These are phyloP conservation scores for Entomortierella chlamydospora DNA, from an alignment of 192 early-diverging fungal species.

Conservation along the genomic window DNA sequence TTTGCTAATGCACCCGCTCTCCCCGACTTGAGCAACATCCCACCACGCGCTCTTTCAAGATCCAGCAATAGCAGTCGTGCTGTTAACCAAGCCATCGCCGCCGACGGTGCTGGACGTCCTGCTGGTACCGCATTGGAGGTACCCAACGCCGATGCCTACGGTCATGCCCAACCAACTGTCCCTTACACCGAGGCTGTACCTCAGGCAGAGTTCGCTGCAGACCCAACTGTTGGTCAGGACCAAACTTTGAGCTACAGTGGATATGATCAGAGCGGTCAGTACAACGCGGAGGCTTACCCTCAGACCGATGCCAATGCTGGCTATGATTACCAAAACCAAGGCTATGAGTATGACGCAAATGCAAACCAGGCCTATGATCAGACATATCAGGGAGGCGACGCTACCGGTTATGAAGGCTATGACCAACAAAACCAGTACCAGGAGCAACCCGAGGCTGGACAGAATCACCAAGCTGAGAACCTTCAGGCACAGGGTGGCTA, in stretches of 20 bases:
- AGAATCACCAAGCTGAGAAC: conserved; percentile 12
- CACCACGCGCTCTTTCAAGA: conserved; percentile 26
- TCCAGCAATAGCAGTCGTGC: conserved; percentile 23
- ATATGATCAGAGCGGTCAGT: conserved; percentile 23
- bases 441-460: conserved; percentile 1
- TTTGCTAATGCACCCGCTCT: conserved; percentile 47
- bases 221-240: conserved; percentile 1
- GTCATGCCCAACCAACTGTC: conserved; percentile 5
- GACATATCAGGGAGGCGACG: conserved; percentile 19
- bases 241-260: not conserved
- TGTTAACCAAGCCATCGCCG: not conserved
- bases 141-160: conserved; percentile 13
- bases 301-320: conserved; percentile 8
- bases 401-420: conserved; percentile 8
- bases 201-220: not conserved
- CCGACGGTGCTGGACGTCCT: conserved; percentile 14
- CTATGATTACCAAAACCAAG: conserved; percentile 14
- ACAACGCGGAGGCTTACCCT: conserved; percentile 3
- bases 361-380: conserved; percentile 8
- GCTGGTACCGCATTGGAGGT: conserved; percentile 33
- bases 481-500: conserved; percentile 12
- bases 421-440: conserved; percentile 20
- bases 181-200: conserved; percentile 2
- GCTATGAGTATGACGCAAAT: conserved; percentile 22
- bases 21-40: conserved; percentile 37